Percentiles rank a stretch among this genome's conserved stretches.
Conservation (phyloP, 106 monocot species). For the Apostasia ramifera region DNA sequence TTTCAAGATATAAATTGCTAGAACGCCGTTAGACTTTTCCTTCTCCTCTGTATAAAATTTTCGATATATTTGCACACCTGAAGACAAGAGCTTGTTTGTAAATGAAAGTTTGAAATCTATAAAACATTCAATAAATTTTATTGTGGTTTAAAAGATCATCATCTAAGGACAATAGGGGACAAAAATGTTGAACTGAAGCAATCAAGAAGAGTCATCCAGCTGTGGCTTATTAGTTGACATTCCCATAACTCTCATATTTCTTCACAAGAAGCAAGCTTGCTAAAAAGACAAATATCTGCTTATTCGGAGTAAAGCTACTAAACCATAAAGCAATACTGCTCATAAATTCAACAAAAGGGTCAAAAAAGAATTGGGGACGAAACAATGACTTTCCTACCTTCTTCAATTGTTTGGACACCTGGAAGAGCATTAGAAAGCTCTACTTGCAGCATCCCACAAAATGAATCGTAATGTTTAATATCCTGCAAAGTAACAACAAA, state of each 20-base stretch:
- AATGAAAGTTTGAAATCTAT: too few species aligned
- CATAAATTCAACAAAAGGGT: not conserved
- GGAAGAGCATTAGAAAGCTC: constrained; percentile 81
- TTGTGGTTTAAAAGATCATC: too few species aligned
- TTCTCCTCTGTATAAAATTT: constrained; percentile 86
- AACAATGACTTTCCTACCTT: constrained; percentile 39
- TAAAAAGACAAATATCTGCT: too few species aligned
- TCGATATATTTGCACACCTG: constrained; percentile 75
- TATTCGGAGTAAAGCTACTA: too few species aligned
- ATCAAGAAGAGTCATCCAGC: too few species aligned
- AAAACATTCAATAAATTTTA: too few species aligned
- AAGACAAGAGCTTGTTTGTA: not conserved
- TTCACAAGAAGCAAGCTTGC: too few species aligned
- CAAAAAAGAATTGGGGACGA: not conserved
- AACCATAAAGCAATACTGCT: not conserved
- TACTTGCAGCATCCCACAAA: constrained; percentile 64
- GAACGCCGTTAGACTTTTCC: constrained; percentile 60
- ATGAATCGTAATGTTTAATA: constrained; percentile 57
- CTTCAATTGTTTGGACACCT: constrained; percentile 55
- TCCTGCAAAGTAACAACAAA: constrained; percentile 33
- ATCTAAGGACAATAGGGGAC: too few species aligned
- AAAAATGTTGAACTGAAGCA: too few species aligned
- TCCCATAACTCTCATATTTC: too few species aligned
- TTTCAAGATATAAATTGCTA: constrained; percentile 76
- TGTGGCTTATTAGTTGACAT: too few species aligned